phyloP scores from a whole-genome alignment of 108 stramenopile genomes.

The Cyclotella cryptica region DNA sequence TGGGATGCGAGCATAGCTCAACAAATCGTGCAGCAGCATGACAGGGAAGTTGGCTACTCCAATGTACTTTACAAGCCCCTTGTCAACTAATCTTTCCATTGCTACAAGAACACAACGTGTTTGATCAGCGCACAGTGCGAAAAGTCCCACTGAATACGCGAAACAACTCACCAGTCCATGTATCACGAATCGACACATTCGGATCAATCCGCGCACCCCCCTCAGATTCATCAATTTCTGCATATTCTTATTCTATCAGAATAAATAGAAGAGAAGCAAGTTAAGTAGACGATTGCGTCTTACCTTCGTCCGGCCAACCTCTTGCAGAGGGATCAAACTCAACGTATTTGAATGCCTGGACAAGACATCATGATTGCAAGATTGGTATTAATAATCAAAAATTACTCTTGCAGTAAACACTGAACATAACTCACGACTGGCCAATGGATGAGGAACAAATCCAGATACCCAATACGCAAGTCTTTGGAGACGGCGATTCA shows the following conservation, averaged over 20 bases:
- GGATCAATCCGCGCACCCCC: constrained; percentile 68
- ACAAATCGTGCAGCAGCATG: constrained; percentile 77
- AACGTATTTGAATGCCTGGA: constrained; percentile 78
- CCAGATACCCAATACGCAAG: constrained; percentile 87
- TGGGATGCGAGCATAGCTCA: constrained; percentile 63
- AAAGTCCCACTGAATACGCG: background rate
- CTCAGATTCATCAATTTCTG: constrained; percentile 80
- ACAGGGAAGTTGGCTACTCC: constrained; percentile 90
- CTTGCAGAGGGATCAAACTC: constrained; percentile 58
- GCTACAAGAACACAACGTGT: constrained; percentile 70
- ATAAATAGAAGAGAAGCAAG: too few species aligned
- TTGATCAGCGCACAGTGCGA: background rate
- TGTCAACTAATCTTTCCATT: constrained; percentile 81
- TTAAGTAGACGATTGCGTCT: background rate
- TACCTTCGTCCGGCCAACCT: constrained; percentile 77
- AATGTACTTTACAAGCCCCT: constrained; percentile 75
- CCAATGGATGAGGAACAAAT: constrained; percentile 92
- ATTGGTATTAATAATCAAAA: background rate
- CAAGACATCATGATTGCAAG: background rate
- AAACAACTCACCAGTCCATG: constrained; percentile 35
- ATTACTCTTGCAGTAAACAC: background rate
- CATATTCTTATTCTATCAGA: background rate
- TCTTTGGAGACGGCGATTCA: constrained; percentile 19
- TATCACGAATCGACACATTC: constrained; percentile 59
- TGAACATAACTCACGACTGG: constrained; percentile 52